Evolutionary conservation across 805 yeast genomes (phyloP), one percentile per base, ranked within the genome.

Genomic region (Candida pseudoglaebosa): DNA sequence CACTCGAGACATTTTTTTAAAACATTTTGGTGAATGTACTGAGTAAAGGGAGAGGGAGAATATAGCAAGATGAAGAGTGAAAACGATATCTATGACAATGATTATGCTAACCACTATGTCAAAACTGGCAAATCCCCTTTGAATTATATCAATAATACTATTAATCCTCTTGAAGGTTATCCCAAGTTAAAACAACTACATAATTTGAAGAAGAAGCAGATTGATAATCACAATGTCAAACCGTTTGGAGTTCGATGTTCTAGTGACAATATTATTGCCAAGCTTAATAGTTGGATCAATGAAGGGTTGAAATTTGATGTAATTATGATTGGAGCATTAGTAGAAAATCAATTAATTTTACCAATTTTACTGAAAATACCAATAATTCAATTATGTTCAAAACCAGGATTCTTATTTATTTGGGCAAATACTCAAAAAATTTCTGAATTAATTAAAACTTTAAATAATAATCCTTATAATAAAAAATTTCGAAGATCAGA

Each of bases 321-420:
- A 8, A 84, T 91, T 10, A 87, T 91, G 95, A 78, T 90, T 39
- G 95, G 95, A 1, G 91, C 93, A 2, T 67, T 91, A 36, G 75
- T 83, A 1, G 90, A 84, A 46, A 80, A 83, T 52, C 89, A 81
- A 52, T 73, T 84, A 39, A 65, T 84, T 14, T 69, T 76, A 32
- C 84, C 86, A 0, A 50, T 82, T 2, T 63, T 90, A 17, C 61
- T 74, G 1, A 75, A 73, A 46, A 62, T 89, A 32, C 95, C 96
- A 0, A 65, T 90, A 4, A 82, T 79, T 45, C 78, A 70, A 50
- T 63, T 90, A 22, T 78, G 93, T 39, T 75, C 95, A 1, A 83
- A 82, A 46, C 96, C 97, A 0, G 95, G 96, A 1, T 82, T 88
- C 44, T 56, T 89, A 18, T 87, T 84, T 52, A 74, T 90, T 38